Conservation (phyloP, 768 basidiomycete species). For the Suillus cothurnatus region DNA sequence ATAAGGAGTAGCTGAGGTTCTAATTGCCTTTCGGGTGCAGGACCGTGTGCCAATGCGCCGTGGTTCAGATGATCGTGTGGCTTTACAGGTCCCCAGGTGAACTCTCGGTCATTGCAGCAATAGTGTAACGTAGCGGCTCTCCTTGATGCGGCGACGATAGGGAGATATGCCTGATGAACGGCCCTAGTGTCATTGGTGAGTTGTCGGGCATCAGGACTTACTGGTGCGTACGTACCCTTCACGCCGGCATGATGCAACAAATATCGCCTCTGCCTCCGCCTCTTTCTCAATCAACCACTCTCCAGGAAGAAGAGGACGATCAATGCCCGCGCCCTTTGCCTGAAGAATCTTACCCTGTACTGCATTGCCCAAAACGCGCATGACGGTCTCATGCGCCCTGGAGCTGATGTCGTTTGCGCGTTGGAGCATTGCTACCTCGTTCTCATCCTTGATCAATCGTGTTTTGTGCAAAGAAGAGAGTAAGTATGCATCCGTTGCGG, state of each 20-base stretch:
- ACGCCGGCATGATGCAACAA: conserved; percentile 85
- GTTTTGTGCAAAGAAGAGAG: conserved; percentile 79
- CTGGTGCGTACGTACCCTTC: conserved; percentile 63
- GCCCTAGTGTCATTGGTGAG: conserved; percentile 47
- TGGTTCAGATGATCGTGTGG: conserved; percentile 57
- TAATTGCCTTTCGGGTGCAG: conserved; percentile 40
- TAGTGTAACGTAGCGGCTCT: conserved; percentile 93
- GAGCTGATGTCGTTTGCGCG: conserved; percentile 87
- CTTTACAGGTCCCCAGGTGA: conserved; percentile 79
- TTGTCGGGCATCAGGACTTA: neutral
- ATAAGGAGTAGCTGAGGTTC: conserved; percentile 80
- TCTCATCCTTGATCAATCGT: conserved; percentile 72
- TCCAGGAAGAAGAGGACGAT: conserved; percentile 60
- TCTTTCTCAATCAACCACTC: conserved; percentile 94
- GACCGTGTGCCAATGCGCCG: conserved; percentile 44
- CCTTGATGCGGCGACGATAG: conserved; percentile 87
- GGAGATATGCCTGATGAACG: conserved; percentile 86
- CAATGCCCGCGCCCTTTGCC: conserved; percentile 40
- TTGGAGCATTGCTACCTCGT: conserved; percentile 75
- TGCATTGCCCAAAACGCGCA: conserved; percentile 83
- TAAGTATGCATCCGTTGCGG: conserved; percentile 63
- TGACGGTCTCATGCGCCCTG: conserved; percentile 87
- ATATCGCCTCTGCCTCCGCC: conserved; percentile 91
- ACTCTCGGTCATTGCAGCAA: conserved; percentile 88
- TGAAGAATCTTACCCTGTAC: conserved; percentile 58